Evolutionary conservation across 1,139 yeast genomes (phyloP), one percentile per base, ranked within the genome.

Genomic region (Yamadazyma jaroonii): DNA sequence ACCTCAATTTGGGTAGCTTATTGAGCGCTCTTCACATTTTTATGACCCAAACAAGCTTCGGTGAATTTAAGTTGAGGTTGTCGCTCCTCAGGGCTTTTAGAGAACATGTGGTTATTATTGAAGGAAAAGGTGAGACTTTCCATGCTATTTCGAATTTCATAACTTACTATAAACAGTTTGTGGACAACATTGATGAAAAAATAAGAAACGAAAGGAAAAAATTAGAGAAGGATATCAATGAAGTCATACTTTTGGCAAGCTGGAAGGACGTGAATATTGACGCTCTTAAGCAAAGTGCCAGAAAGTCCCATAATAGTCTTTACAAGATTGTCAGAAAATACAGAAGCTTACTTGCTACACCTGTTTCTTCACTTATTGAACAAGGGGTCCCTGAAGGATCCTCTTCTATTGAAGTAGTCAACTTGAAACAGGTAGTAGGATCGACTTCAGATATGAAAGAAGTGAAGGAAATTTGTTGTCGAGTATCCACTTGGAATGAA

Each of bases 191-290:
- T 13, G 56, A 59, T 2, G 74, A 73, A 0, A 62, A 65, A 12
- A 59, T 89, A 20, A 53, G 50, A 0, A 56, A 58, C 1, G 71
- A 72, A 1, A 79, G 74, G 54, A 77, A 72, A 48, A 60, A 62
- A 6, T 63, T 92, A 29, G 89, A 83, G 44, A 90, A 89, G 53
- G 92, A 88, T 38, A 77, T 92, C 20, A 72, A 79, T 31, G 98
- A 94, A 43, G 83, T 89, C 4, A 88, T 92, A 35, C 64, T 88
- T 35, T 69, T 94, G 23, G 97, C 97, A 1, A 86, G 96, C 54
- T 94, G 98, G 97, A 89, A 90, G 52, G 99, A 94, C 61, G 92
- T 90, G 9, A 94, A 94, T 53, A 80, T 89, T 34, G 95, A 84
- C 54, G 96, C 98, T 0, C 72, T 94, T 49, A 88, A 87, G 49